phyloP scores from a whole-genome alignment of 345 rosid species.

The Murraya paniculata region DNA sequence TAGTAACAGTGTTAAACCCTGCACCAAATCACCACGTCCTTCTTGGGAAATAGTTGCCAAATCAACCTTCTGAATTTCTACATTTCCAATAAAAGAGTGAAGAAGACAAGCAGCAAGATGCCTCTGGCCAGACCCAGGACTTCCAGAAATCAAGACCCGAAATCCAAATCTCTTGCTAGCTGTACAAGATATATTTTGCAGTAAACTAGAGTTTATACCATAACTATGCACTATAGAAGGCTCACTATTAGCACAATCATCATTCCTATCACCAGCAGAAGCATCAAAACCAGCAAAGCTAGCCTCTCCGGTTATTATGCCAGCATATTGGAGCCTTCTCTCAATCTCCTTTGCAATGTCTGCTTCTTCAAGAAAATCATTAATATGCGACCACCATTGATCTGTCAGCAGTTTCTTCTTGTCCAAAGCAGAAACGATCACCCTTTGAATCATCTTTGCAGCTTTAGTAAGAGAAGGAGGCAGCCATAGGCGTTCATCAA shows the following conservation, averaged over 20 bases:
- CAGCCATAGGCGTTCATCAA: constrained; percentile 74
- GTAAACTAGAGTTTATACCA: constrained; percentile 25
- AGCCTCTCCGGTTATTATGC: constrained; percentile 52
- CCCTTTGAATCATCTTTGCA: constrained; percentile 48
- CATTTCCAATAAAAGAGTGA: constrained; percentile 75
- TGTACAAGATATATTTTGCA: constrained; percentile 33
- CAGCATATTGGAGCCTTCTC: constrained; percentile 53
- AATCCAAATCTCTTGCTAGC: constrained; percentile 59
- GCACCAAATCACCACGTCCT: constrained; percentile 85
- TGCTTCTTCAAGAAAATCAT: constrained; percentile 57
- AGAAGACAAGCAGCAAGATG: constrained; percentile 92
- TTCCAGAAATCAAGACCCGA: constrained; percentile 76
- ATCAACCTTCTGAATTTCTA: constrained; percentile 87
- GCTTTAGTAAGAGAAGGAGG: constrained; percentile 76
- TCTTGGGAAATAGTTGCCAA: constrained; percentile 88
- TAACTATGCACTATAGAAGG: constrained; percentile 30
- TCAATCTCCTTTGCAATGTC: constrained; percentile 56
- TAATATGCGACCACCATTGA: constrained; percentile 66
- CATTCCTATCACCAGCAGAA: constrained; percentile 32
- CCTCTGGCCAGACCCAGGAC: constrained; percentile 82
- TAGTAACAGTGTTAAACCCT: constrained; percentile 73
- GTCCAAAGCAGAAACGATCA: constrained; percentile 55
- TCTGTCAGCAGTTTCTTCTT: constrained; percentile 47
- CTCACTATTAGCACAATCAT: constrained; percentile 28
- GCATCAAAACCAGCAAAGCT: constrained; percentile 41